Base-by-base conservation (phyloP, 768 basidiomycete genomes). In the Pleurotus ostreatus region DNA sequence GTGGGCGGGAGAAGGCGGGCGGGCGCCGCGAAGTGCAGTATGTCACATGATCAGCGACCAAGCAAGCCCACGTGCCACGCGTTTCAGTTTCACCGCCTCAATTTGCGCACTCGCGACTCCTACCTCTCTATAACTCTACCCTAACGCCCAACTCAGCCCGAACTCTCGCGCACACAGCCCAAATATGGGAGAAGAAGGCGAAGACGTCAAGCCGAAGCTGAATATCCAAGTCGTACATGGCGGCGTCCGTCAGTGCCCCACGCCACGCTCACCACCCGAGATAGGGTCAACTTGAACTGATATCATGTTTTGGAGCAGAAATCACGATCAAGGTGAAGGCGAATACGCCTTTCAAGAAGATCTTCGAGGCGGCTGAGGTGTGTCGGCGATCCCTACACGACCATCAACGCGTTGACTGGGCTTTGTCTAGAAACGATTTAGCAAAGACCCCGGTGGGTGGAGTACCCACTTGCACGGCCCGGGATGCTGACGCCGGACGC, bases 141-240 rank as follows among this genome's bases (percentile, higher is more conserved):
- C 30, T 0, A 34, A 34, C 30, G 8, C 30, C 30, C 30, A 34
- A 34, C 2, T 34, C 30, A 34, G 11, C 30, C 3, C 30, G 30
- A 34, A 11, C 11, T 34, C 30, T 4, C 30, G 30, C 11, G 30
- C 30, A 34, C 41, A 22, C 2, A n/a, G 13, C 41, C 7, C 3
- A 44, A 44, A 16, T n/a, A 79, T 79, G 79, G 72, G 75, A 49
- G 73, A 83, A 76, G 72, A 83, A 59, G 63, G 66, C 56, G 82
- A 72, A 61, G 86, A 89, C 55, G 80, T 83, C 22, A 89, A 88
- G 66, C 86, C 87, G 13, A 89, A 89, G 61, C 72, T 89, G 46
- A 85, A 82, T 66, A 67, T 89, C n/a, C 70, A 72, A 52, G 73
- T 89, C 61, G 66, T 68, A 37, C 82, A 77, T 57, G 84, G 86